A percentile compares a stretch with the other conserved stretches of the same genome.
These are phyloP conservation scores for Sporobolomyces roseus DNA, from an alignment of 768 basidiomycete genomes.

Conservation along the genomic window DNA sequence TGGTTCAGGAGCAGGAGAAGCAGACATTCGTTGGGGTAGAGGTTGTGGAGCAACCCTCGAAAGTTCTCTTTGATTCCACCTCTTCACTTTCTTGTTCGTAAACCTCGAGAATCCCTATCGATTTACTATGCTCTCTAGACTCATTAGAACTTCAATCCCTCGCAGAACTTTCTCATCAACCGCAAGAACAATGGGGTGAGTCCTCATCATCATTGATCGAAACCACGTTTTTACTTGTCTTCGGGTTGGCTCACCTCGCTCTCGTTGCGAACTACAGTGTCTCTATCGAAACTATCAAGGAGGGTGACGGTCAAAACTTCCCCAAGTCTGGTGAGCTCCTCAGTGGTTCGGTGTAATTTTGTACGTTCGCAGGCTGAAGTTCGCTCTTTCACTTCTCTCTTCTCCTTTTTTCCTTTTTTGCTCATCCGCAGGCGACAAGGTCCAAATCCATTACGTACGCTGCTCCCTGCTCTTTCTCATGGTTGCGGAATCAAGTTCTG, in stretches of 20 bases:
- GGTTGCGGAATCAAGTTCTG: background rate
- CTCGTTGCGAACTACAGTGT: conserved; percentile 52
- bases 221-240: background rate
- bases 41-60: background rate
- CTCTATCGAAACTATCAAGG: conserved; percentile 57
- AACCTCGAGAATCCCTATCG: background rate
- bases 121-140: background rate
- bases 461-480: background rate
- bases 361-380: no score
- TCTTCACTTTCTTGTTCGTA: background rate
- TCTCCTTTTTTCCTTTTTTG: no score
- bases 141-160: background rate
- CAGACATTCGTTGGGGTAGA: conserved; percentile 1
- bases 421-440: no score
- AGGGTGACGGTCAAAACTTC: conserved; percentile 62
- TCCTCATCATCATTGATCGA: background rate
- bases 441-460: conserved; percentile 4
- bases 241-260: background rate
- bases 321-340: conserved; percentile 60
- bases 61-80: background rate
- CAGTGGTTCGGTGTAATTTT: no score
- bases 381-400: no score
- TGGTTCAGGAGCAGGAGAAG: conserved; percentile 24
- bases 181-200: conserved; percentile 29
- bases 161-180: conserved; percentile 10